phyloP scores from a whole-genome alignment of 306 rosid species.

The Pterocarpus macrocarpus region DNA sequence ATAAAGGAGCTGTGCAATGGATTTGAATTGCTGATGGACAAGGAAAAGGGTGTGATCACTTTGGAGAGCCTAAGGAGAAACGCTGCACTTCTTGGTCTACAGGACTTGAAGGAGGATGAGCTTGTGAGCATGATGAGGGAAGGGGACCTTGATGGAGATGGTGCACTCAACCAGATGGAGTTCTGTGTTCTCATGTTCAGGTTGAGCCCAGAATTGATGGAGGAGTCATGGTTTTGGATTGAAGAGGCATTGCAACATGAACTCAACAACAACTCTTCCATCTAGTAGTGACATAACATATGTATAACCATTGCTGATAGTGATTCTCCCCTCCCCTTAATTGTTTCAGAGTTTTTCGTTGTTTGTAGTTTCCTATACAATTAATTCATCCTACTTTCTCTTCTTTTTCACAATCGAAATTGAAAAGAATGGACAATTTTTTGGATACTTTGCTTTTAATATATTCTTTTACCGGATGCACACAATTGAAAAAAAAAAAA shows the following conservation, averaged over 20 bases:
- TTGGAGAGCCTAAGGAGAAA: constrained; percentile 73
- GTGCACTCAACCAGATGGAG: constrained; percentile 80
- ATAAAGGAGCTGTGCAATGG: constrained; percentile 89
- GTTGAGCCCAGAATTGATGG: constrained; percentile 85
- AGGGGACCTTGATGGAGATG: constrained; percentile 90
- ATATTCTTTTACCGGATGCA: not conserved
- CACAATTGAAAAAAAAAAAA: not conserved
- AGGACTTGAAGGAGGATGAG: constrained; percentile 78
- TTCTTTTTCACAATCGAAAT: not conserved
- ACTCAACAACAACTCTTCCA: constrained; percentile 18
- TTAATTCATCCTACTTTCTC: constrained; percentile 11
- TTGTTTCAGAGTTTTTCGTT: not conserved
- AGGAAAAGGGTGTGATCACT: constrained; percentile 76
- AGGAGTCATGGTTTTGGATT: constrained; percentile 75
- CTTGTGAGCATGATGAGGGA: constrained; percentile 77
- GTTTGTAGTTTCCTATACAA: constrained; percentile 1
- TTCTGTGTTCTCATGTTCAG: constrained; percentile 98
- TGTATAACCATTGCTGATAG: no score
- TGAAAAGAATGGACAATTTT: constrained; percentile 36
- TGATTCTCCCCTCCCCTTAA: not conserved
- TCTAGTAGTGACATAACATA: not conserved
- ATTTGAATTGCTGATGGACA: constrained; percentile 81
- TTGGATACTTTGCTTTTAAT: not conserved
- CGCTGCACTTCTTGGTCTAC: constrained; percentile 71
- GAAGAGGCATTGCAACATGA: constrained; percentile 63